Conservation (phyloP, 1,139 yeast species). For the Suhomyces maxii region DNA sequence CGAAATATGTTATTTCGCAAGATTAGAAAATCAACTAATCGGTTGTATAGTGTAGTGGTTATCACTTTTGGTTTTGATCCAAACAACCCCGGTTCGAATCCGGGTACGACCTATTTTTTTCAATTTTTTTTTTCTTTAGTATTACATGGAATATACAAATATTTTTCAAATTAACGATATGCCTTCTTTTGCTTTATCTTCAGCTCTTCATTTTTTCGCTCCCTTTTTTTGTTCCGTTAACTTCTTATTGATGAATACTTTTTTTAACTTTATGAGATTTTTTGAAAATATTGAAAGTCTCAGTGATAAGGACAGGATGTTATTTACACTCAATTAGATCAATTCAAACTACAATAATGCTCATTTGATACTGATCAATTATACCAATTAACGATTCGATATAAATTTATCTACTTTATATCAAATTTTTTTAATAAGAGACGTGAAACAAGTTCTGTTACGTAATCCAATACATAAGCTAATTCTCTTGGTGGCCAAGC, state of each 20-base stretch:
- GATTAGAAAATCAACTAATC: not conserved
- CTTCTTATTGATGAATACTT: not conserved
- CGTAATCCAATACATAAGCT: not conserved
- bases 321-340: not conserved
- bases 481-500: slow-evolving; percentile 71
- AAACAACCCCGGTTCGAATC: slow-evolving; percentile 91
- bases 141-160: too few species aligned
- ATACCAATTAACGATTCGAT: not conserved
- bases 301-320: not conserved
- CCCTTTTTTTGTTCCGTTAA: too few species aligned
- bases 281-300: not conserved
- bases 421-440: not conserved
- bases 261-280: not conserved
- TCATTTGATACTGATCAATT: too few species aligned
- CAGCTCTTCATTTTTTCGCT: not conserved
- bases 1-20: too few species aligned
- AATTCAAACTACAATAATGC: not conserved
- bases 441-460: not conserved
- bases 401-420: not conserved
- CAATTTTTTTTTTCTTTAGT: too few species aligned
- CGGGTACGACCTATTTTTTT: slow-evolving; percentile 84
- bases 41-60: slow-evolving; percentile 55
- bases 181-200: not conserved
- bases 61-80: slow-evolving; percentile 44
- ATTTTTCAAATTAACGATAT: not conserved